Evolutionary conservation across 352 stramenopile species (phyloP).

Genomic region (Thalassiosira livingstoniorum): DNA sequence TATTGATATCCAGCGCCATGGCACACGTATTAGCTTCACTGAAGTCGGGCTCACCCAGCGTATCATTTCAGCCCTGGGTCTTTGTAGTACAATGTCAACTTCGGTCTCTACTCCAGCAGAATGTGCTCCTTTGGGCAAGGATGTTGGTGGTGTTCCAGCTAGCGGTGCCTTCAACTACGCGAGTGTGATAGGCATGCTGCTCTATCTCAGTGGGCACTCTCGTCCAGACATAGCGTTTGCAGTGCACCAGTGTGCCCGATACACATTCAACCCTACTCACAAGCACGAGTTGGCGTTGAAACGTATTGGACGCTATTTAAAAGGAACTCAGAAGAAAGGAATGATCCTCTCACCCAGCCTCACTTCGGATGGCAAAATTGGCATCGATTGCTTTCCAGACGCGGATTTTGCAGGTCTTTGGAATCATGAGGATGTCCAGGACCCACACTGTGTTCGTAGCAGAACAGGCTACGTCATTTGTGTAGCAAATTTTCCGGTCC

Average conservation of each 20-base stretch:
- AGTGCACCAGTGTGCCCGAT: conserved; percentile 51
- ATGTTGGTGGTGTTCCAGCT: conserved; percentile 1
- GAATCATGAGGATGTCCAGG: conserved; percentile 12
- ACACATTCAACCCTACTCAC: conserved; percentile 9
- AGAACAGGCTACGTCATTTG: conserved; percentile 50
- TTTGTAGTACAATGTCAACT: conserved; percentile 8
- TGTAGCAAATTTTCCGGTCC: background rate
- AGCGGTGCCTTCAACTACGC: conserved; percentile 30
- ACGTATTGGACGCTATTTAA: background rate
- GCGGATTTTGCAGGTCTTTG: conserved; percentile 6
- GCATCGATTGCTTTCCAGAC: conserved; percentile 45
- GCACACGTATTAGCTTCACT: conserved; percentile 31
- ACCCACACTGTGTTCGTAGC: conserved; percentile 46
- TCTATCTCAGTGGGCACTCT: background rate
- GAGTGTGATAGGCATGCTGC: conserved; percentile 31
- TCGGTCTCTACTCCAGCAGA: background rate
- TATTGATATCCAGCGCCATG: conserved; percentile 43
- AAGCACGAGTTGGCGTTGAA: background rate
- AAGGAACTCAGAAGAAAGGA: background rate
- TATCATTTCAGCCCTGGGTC: conserved; percentile 41
- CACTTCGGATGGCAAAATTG: background rate
- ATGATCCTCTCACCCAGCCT: background rate
- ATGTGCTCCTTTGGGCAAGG: conserved; percentile 3
- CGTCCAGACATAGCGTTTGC: conserved; percentile 12
- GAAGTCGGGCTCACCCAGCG: conserved; percentile 46